phyloP scores from a whole-genome alignment of 2,329 filamentous ascomycete species.

The Xylaria sp. region DNA sequence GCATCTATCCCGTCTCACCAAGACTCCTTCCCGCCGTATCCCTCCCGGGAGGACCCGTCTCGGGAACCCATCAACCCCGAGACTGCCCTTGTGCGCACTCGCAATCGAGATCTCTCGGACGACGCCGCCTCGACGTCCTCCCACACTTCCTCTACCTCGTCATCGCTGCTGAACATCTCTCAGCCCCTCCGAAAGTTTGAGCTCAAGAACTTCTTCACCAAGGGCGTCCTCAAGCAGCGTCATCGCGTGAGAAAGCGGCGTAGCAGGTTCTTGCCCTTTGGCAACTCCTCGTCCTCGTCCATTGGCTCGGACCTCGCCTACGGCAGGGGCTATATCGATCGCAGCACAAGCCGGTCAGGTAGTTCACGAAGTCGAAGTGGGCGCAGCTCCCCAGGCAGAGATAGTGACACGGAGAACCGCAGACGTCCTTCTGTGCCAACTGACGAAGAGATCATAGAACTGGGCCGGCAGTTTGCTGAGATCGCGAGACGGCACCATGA shows the following conservation, averaged over 20 bases:
- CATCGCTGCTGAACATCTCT: conserved; percentile 63
- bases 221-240: conserved; percentile 47
- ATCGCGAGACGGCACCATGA: conserved; percentile 48
- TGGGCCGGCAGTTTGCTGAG: conserved; percentile 50
- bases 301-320: conserved; percentile 65
- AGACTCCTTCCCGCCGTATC: conserved; percentile 6
- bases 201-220: conserved; percentile 58
- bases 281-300: conserved; percentile 62
- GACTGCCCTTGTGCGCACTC: conserved; percentile 19
- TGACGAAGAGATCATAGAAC: conserved; percentile 53
- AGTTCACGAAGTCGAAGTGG: conserved; percentile 26
- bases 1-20: conserved; percentile 21
- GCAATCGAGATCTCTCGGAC: conserved; percentile 28
- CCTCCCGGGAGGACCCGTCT: conserved; percentile 8
- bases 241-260: conserved; percentile 41
- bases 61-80: conserved; percentile 19
- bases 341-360: conserved; percentile 32
- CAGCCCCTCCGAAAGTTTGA: conserved; percentile 47
- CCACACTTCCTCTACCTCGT: conserved; percentile 49
- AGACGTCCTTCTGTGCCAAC: conserved; percentile 35
- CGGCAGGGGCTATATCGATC: conserved; percentile 53
- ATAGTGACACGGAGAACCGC: conserved; percentile 21
- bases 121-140: conserved; percentile 21
- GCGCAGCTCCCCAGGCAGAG: conserved; percentile 14
- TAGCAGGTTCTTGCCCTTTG: conserved; percentile 50